Base-by-base conservation (phyloP, 768 basidiomycete genomes). In the Lactifluus piperatus region DNA sequence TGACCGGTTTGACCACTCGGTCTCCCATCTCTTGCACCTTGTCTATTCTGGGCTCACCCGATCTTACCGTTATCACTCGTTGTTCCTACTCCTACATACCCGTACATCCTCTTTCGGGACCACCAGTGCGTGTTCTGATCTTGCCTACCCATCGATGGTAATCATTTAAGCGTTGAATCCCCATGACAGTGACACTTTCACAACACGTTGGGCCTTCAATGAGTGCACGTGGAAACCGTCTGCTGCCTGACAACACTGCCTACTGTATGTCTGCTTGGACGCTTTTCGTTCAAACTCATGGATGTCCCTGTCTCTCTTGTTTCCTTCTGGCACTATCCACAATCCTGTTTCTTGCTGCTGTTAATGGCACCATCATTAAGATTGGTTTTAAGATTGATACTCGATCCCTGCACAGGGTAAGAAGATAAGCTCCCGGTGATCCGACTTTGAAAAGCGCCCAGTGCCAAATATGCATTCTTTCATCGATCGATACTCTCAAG, bases 201-300 rank as follows among this genome's bases (percentile, higher is more conserved):
- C 51, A 51, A 51, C 46, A 46, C 16, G 30, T 41, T 50, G n/a
- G 49, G 18, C 47, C 36, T 29, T 24, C 22, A 44, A 39, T 22
- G 22, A 16, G 26, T 32, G 3, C 47, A 59, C 53, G 52, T 54
- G 52, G 57, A 53, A 53, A 39, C 22, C 51, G 45, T 53, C 51
- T 58, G 44, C 27, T 18, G 5, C 13, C 14, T 29, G 34, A 30
- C 32, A 47, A 37, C 57, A 58, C 45, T 18, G 44, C 51, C 29
- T 41, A 22, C 27, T 53, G 51, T 51, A 39, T 47, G 57, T 36
- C 41, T 22, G 22, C 45, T n/a, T 45, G 41, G 2, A 36, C 32
- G 57, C 52, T 37, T 44, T 20, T 29, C 27, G 18, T 27, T 16
- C 24, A 4, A 43, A 34, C 37, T 32, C 47, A 7, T 7, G 9